Evolutionary conservation across 257 asterid species (phyloP), one percentile per base, ranked within the genome.

Genomic region (Capsicum baccatum): DNA sequence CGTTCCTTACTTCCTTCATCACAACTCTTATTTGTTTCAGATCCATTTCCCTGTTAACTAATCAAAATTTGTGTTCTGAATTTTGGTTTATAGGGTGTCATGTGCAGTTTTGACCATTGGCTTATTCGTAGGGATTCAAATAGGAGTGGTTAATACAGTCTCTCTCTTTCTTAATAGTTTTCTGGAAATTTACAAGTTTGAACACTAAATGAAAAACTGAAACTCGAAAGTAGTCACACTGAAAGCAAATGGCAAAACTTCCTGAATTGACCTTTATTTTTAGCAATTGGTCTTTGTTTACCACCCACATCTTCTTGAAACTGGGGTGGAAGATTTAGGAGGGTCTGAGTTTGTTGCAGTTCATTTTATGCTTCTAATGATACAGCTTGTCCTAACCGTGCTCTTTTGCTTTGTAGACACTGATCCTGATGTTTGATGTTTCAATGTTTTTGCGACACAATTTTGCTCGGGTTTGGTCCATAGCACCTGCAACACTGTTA

Each of bases 351-450:
- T 14, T 74, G 21, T 50, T 74, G 81, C 81, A 50, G 81, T 74
- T 74, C 62, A 60, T 50, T 8, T 21, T 50, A 74, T 74, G 81
- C 47, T 54, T 76, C n/a, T 76, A 76, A 54, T 50, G 4, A 67
- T 21, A 67, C 63, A 52, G 47, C 4, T 76, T 85, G 55, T 80
- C 59, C 87, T 90, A 83, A 88, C 82, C 83, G 60, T 84, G 58
- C 47, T 84, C 54, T 85, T 39, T 87, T 87, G n/a, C 83, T 88
- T 84, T 87, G 92, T 74, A 96, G 99, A 87, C 96, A 57, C 88
- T 96, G 93, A 83, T 94, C 91, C 95, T 96, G 91, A 93, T 93
- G 97, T 92, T 96, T 86, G 98, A 94, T 79, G 97, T 89, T 87
- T 92, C 98, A 60, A 83, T 92, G 87, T 92, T 94, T 88, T 68